Evolutionary conservation across 176 grass and related monocot species (phyloP).

Genomic region (Hsuehochloa calcarea): DNA sequence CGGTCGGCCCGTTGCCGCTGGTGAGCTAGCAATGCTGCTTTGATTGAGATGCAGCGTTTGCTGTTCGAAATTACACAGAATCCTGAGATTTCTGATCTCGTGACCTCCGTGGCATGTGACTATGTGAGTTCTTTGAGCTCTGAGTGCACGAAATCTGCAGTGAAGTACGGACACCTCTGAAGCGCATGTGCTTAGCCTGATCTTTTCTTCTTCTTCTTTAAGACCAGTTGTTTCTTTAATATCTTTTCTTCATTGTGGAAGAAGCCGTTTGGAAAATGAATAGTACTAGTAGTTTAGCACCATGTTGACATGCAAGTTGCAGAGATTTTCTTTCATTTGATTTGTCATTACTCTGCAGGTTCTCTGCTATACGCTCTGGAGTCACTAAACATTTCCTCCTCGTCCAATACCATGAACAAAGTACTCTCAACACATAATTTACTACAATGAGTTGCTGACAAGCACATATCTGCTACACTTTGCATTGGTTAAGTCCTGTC

Average conservation of each 20-base stretch:
- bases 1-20: background rate
- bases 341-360: too few species aligned
- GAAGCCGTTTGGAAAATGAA: background rate
- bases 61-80: too few species aligned
- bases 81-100: background rate
- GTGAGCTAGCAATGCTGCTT: background rate
- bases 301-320: background rate
- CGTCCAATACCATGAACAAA: background rate
- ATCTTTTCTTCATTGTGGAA: background rate
- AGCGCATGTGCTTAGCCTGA: background rate
- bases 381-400: constrained; percentile 10
- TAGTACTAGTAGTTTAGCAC: background rate
- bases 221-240: background rate
- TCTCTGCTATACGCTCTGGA: background rate
- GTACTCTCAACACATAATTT: background rate
- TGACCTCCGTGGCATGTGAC: background rate
- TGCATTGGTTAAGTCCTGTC: background rate
- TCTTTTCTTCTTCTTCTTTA: background rate
- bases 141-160: constrained; percentile 8
- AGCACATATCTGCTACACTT: background rate
- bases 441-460: background rate
- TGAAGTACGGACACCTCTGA: background rate
- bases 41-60: background rate
- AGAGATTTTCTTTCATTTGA: background rate
- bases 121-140: background rate